Evolutionary conservation across 2,329 filamentous ascomycete genomes (phyloP).

Genomic region (Colletotrichum gigasporum): DNA sequence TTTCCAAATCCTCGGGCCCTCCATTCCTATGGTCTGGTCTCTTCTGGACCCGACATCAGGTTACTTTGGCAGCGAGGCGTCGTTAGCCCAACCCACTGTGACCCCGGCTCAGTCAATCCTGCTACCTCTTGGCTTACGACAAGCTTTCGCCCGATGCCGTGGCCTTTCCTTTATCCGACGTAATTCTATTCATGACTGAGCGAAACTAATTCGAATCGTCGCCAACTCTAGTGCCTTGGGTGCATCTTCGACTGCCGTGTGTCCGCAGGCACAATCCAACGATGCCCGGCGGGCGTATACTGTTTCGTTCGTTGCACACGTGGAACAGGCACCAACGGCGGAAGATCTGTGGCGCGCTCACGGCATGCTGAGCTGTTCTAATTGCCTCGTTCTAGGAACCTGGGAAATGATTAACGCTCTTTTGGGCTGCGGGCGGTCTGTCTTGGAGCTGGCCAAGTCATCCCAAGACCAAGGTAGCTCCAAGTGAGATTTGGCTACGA

Average conservation of each 20-base stretch:
- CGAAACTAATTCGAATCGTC: neutral
- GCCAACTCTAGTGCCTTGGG: neutral
- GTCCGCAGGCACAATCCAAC: neutral
- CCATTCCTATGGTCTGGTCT: neutral
- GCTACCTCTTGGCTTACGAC: conserved; percentile 7
- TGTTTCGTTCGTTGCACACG: neutral
- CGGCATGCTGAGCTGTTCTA: neutral
- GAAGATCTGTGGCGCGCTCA: neutral
- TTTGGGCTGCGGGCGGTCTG: neutral
- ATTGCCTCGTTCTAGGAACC: neutral
- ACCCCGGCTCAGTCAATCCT: neutral
- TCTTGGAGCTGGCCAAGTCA: neutral
- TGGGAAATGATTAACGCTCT: neutral
- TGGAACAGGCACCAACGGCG: neutral
- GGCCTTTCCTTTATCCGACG: neutral
- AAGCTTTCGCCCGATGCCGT: conserved; percentile 17
- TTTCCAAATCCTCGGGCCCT: neutral
- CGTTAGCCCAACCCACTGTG: neutral
- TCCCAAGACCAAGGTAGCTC: neutral
- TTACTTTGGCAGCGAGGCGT: neutral
- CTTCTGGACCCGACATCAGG: neutral
- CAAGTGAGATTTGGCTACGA: neutral
- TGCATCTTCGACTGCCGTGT: neutral
- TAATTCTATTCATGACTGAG: neutral
- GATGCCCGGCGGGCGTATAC: neutral